Percentiles rank a stretch among this genome's conserved stretches.
Evolutionary conservation across 805 yeast species (phyloP).

Genomic region (Zygosaccharomyces pseudorouxii): DNA sequence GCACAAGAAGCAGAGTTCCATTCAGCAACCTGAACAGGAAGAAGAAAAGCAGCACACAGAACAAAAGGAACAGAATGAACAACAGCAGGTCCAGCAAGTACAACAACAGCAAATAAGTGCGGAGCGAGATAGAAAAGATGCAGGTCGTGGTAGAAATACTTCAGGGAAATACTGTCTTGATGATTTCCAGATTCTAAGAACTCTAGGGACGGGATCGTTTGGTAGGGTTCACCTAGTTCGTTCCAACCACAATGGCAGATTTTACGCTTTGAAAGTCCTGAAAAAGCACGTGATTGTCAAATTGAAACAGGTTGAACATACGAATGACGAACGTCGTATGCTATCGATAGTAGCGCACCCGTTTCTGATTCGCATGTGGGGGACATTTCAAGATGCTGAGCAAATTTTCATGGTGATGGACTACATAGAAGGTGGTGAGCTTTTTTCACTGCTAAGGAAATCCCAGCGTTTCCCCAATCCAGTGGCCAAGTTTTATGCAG

Average conservation of each 20-base stretch:
- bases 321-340: slow-evolving; percentile 91
- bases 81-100: slow-evolving; percentile 6
- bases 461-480: slow-evolving; percentile 92
- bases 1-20: not conserved
- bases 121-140: slow-evolving; percentile 8
- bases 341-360: slow-evolving; percentile 84
- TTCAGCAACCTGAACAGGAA: slow-evolving; percentile 4
- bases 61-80: slow-evolving; percentile 7
- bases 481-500: slow-evolving; percentile 93
- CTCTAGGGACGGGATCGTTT: slow-evolving; percentile 93
- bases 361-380: slow-evolving; percentile 91
- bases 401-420: slow-evolving; percentile 94
- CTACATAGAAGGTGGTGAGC: slow-evolving; percentile 93
- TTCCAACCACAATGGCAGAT: slow-evolving; percentile 84
- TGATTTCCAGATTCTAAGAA: slow-evolving; percentile 81
- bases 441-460: slow-evolving; percentile 77
- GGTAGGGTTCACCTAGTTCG: slow-evolving; percentile 90
- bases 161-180: slow-evolving; percentile 71
- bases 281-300: slow-evolving; percentile 83
- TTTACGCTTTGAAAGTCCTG: slow-evolving; percentile 87
- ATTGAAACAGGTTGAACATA: slow-evolving; percentile 93
- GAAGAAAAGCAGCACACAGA: slow-evolving; percentile 7
- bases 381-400: slow-evolving; percentile 85
- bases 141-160: slow-evolving; percentile 20
- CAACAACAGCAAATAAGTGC: not conserved